A percentile compares a stretch with the other conserved stretches of the same genome.
Conservation (phyloP, 2,329 filamentous ascomycete species). For the Magnaporthiopsis incrustans region DNA sequence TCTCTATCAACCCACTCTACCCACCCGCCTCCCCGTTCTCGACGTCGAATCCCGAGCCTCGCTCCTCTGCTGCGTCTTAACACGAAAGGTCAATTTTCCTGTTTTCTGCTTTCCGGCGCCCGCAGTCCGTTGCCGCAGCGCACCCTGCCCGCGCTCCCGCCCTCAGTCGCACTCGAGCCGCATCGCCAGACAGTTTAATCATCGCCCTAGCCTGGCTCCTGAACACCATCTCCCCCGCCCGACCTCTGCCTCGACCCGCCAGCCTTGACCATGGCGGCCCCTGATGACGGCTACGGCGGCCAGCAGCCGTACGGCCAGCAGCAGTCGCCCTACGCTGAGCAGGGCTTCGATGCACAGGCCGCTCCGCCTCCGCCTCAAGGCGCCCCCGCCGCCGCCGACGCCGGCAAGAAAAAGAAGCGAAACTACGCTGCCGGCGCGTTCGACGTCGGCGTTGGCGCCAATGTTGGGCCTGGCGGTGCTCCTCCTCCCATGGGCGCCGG, state of each 20-base stretch:
- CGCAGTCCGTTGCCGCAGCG: no score
- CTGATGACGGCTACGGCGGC: conserved; percentile 43
- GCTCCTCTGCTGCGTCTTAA: not conserved
- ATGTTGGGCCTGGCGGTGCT: conserved; percentile 48
- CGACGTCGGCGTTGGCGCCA: conserved; percentile 82
- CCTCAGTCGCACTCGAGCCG: not conserved
- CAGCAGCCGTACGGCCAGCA: conserved; percentile 32
- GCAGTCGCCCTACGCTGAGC: conserved; percentile 28
- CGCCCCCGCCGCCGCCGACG: conserved; percentile 28
- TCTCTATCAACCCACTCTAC: not conserved
- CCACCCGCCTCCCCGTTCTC: not conserved
- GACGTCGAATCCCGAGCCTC: not conserved
- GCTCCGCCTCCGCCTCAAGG: conserved; percentile 25
- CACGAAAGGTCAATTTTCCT: conserved; percentile 3
- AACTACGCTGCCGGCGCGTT: conserved; percentile 92
- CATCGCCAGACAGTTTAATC: not conserved
- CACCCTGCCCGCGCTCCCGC: not conserved
- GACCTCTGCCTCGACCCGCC: conserved; percentile 8
- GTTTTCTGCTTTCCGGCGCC: not conserved
- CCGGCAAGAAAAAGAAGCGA: conserved; percentile 78
- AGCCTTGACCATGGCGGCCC: conserved; percentile 45
- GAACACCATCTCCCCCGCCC: not conserved
- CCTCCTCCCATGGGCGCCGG: conserved; percentile 19
- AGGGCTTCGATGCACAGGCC: conserved; percentile 29
- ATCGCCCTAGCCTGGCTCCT: not conserved